A percentile compares a stretch with the other conserved stretches of the same genome.
Evolutionary conservation across 106 monocot species (phyloP).

Genomic region (Xerophyta viscosa): DNA sequence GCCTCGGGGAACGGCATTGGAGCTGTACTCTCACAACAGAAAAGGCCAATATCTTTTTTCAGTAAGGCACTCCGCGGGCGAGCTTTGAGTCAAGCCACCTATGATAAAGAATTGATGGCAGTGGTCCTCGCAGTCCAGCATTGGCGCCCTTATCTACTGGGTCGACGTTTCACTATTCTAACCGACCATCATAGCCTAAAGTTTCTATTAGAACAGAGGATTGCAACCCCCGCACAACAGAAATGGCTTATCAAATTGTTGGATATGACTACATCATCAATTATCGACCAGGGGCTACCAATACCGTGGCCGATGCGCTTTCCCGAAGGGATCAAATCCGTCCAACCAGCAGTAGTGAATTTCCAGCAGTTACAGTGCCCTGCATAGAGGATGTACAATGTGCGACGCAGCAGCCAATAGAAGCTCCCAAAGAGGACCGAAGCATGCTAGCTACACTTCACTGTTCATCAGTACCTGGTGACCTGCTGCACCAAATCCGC

Average conservation of each 20-base stretch:
- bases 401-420: no score
- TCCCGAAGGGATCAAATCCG: not conserved
- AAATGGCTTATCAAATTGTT: no score
- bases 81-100: not conserved
- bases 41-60: not conserved
- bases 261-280: slow-evolving; percentile 1
- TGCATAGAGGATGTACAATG: no score
- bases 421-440: no score
- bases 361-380: not conserved
- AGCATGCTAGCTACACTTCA: no score
- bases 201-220: not conserved
- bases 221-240: not conserved
- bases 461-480: no score
- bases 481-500: no score
- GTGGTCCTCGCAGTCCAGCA: not conserved
- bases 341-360: not conserved
- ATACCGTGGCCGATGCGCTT: slow-evolving; percentile 3
- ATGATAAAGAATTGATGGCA: not conserved
- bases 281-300: not conserved
- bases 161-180: not conserved
- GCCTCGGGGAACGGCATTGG: no score
- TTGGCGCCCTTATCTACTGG: not conserved
- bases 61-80: not conserved
- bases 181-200: not conserved
- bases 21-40: not conserved